Evolutionary conservation across 345 rosid species (phyloP).

Genomic region (Noccaea bulbosa): DNA sequence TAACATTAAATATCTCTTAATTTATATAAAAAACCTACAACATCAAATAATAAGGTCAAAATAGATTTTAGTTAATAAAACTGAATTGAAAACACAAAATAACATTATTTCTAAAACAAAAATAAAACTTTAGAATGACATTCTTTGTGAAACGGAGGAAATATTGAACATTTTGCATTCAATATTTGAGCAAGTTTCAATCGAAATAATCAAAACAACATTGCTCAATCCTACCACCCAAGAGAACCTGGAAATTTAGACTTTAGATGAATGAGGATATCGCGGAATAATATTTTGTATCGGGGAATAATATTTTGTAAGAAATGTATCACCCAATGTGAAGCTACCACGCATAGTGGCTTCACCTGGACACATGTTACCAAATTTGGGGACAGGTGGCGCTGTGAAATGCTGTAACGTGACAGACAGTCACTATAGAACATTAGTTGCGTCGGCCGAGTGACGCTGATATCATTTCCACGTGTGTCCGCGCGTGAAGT

Average conservation of each 20-base stretch:
- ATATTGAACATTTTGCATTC: too few species aligned
- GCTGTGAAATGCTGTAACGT: constrained; percentile 31
- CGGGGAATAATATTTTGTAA: not conserved
- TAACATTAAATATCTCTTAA: too few species aligned
- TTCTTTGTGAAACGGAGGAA: too few species aligned
- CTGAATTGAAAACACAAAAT: too few species aligned
- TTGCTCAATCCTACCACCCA: not conserved
- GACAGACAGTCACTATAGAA: constrained; percentile 31
- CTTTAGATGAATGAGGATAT: not conserved
- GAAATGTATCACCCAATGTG: not conserved
- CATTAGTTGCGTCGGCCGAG: constrained; percentile 37
- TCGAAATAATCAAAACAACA: not conserved
- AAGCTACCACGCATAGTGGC: constrained; percentile 5
- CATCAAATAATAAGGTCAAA: too few species aligned
- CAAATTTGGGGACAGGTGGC: constrained; percentile 35
- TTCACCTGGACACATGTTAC: constrained; percentile 40
- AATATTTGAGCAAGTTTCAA: not conserved
- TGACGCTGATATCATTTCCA: constrained; percentile 37
- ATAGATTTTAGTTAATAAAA: too few species aligned
- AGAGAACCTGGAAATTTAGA: not conserved
- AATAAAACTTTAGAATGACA: too few species aligned
- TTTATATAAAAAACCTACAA: too few species aligned
- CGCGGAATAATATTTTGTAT: not conserved
- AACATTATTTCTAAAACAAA: too few species aligned
- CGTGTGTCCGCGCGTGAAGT: constrained; percentile 23